Evolutionary conservation across 2,329 filamentous ascomycete species (phyloP).

Genomic region (Blastomyces emzantsi): DNA sequence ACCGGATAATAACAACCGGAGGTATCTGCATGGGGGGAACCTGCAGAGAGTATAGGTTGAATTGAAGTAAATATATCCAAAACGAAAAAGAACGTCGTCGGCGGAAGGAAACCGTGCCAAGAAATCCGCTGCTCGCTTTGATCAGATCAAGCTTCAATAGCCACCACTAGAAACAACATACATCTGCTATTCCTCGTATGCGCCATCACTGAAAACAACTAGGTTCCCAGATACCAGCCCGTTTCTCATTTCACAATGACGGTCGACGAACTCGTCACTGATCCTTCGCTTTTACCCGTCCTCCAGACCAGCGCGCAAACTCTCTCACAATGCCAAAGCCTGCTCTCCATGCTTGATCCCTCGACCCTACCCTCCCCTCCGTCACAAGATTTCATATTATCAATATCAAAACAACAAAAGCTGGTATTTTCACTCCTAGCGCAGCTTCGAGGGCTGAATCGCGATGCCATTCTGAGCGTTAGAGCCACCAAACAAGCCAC

Average conservation of each 20-base stretch:
- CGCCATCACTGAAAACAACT: background rate
- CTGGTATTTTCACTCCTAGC: slow-evolving; percentile 68
- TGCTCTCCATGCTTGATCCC: slow-evolving; percentile 49
- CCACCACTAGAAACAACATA: background rate
- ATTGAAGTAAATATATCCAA: no score
- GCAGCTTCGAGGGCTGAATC: slow-evolving; percentile 72
- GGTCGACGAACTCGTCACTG: slow-evolving; percentile 51
- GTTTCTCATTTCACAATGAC: slow-evolving; percentile 37
- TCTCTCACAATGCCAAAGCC: slow-evolving; percentile 58
- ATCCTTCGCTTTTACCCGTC: slow-evolving; percentile 57
- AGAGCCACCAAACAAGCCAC: slow-evolving; percentile 80
- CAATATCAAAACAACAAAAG: slow-evolving; percentile 68
- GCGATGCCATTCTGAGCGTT: slow-evolving; percentile 68
- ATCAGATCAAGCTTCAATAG: background rate
- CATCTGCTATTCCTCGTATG: background rate
- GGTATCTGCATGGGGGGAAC: background rate
- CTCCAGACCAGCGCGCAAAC: slow-evolving; percentile 65
- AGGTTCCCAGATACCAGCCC: background rate
- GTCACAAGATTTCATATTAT: slow-evolving; percentile 44
- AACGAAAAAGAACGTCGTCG: no score
- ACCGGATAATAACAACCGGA: no score
- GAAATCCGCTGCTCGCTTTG: background rate
- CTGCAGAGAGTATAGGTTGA: no score
- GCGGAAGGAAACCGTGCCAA: background rate
- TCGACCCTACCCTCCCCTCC: slow-evolving; percentile 30